Base-by-base conservation (phyloP, 345 rosid genomes). In the Hibiscus tridactylites region DNA sequence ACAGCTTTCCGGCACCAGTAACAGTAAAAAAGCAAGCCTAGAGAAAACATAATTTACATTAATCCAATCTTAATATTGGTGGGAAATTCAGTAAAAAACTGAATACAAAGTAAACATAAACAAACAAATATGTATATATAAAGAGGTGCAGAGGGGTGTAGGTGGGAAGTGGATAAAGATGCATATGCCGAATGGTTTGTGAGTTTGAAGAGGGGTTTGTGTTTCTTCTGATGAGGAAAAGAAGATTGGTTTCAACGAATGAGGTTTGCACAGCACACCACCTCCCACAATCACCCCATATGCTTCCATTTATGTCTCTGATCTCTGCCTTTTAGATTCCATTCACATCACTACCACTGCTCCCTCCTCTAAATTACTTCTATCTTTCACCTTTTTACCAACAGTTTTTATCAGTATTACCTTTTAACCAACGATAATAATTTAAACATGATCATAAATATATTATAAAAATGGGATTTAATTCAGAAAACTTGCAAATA, bases 131-230 rank as follows among this genome's bases (percentile, higher is more conserved):
- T 15, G n/a, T n/a, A n/a, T n/a, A n/a, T n/a, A n/a, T n/a, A n/a
- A n/a, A n/a, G n/a, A n/a, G n/a, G n/a, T 35, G 56, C n/a, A 70
- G 15, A 78, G 71, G 66, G 77, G 76, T 75, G 52, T 58, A 44
- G 60, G 71, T 75, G 75, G 65, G 75, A 63, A 66, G 61, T 74
- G 78, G 87, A 79, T 79, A 81, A 78, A 79, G 82, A 84, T 77
- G 81, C 81, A 81, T 64, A 71, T 37, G 50, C 65, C 47, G 50
- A 42, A 19, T 44, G 24, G 54, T 24, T 54, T 54, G 65, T 15
- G 65, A 59, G 70, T 63, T 42, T 60, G 28, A 65, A 9, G 73
- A 24, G 68, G 73, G 44, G 33, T 78, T 47, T 60, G 59, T 76
- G 54, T 54, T 78, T 65, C 57, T 74, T 79, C 46, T 79, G 77